Base-by-base conservation (phyloP, 768 basidiomycete genomes). In the Pisolithus marmoratus region DNA sequence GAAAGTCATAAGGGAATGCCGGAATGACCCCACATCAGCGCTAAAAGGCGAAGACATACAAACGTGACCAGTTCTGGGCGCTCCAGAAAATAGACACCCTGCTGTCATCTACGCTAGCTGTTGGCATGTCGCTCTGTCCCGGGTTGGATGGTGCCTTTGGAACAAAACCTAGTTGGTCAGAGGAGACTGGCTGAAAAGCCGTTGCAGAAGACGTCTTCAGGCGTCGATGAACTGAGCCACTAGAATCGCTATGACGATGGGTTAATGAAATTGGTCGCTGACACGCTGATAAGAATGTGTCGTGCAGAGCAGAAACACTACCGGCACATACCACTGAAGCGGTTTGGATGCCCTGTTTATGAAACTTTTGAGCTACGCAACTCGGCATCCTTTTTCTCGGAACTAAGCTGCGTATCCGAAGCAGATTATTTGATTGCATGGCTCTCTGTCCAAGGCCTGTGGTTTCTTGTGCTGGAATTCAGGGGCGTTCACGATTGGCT, bases 1-100 rank as follows among this genome's bases (percentile, higher is more conserved):
- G n/a, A 6, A 20, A 38, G 3, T 9, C 20, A 24, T 42, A 41
- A 29, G 26, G 41, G 4, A 45, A 14, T 23, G 9, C 8, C 40
- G 40, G 19, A 34, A 31, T 44, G 37, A 11, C 43, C 42, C 49
- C 31, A 49, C 41, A 34, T 37, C 34, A 27, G 15, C 19, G 23
- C 20, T 27, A 40, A 44, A 8, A 34, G 6, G 8, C 41, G 17
- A 27, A 36, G 41, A 76, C 87, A 56, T 64, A 92, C 91, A 86
- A 94, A 69, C 83, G 74, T 3, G 90, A 88, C 80, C 83, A 86
- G 2, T 72, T 78, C 53, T 77, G 74, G 9, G 81, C 77, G 54
- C 87, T 76, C 88, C 90, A 93, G 5, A 85, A 79, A 34, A 93
- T 70, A 8, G 82, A 75, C 3, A 91, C 81, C 56, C 83, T 80